Evolutionary conservation across 768 basidiomycete genomes (phyloP), one percentile per base, ranked within the genome.

Genomic region (Boletus rex-veris): DNA sequence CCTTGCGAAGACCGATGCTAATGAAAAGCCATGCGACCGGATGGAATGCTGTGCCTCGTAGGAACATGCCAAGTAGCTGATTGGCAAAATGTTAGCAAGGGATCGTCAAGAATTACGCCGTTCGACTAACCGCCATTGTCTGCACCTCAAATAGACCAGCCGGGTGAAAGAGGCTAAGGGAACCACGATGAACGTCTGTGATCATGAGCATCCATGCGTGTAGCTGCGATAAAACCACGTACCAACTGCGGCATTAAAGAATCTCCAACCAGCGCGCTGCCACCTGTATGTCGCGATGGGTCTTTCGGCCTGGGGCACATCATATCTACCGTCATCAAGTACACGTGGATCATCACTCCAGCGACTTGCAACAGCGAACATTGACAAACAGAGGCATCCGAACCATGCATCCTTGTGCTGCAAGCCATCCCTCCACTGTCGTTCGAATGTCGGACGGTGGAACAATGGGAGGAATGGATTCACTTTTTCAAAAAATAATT

Each of bases 351-450:
- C 83, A 48, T 83, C 72, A 55, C 80, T 76, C 78, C 80, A 90
- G 42, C 85, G 78, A 45, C 85, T 81, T 2, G 83, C 86, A 30
- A 86, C 74, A 16, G 90, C 87, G 67, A 89, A 88, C 1, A 92
- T 48, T 35, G 78, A 68, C 42, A 88, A 66, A 58, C 85, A 85
- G 7, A 86, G 73, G 45, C 76, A 75, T 7, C 78, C 73, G 61
- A 91, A 92, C 73, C 80, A 81, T 7, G 74, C 66, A 53, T 88
- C 79, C 15, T 70, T 74, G 28, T 77, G 73, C 58, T 88, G 79
- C 24, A 86, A 62, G 8, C 73, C 73, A 2, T 80, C 77, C 31
- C 64, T 71, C 74, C 83, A 85, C 43, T 86, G 81, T 15, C 76
- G 75, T 36, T 82, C 73, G 62, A 94, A 92, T 0, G 85, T 83